These are phyloP conservation scores for Candida palmyrensis DNA, from an alignment of 805 yeast species.

Conservation along the genomic window DNA sequence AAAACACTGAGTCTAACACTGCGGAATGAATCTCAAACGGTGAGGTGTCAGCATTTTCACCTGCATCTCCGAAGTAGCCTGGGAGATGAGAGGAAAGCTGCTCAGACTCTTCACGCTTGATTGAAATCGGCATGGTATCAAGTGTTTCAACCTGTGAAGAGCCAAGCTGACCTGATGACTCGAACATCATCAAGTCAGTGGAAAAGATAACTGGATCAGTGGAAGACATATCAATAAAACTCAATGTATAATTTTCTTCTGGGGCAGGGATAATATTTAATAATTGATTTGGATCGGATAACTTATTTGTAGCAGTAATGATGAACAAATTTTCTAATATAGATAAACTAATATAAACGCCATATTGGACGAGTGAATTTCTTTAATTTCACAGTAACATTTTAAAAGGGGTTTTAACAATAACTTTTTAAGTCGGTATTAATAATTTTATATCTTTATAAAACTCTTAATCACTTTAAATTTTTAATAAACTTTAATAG, in stretches of 20 bases:
- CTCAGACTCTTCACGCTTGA: constrained; percentile 16
- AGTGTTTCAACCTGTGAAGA: no score
- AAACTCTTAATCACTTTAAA: constrained; percentile 16
- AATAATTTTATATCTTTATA: constrained; percentile 11
- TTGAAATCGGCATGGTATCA: constrained; percentile 5
- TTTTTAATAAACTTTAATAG: constrained; percentile 9
- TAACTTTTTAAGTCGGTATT: constrained; percentile 17
- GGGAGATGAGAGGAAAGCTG: constrained; percentile 25
- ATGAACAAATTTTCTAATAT: constrained; percentile 3
- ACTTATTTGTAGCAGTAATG: constrained; percentile 6
- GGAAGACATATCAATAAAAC: constrained; percentile 20
- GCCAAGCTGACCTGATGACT: constrained; percentile 18
- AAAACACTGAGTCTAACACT: constrained; percentile 49
- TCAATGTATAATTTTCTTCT: no score
- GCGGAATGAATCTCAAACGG: constrained; percentile 51
- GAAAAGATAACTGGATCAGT: constrained; percentile 17
- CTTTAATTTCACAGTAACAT: constrained; percentile 29
- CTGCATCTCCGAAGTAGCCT: constrained; percentile 6
- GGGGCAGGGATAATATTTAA: constrained; percentile 8
- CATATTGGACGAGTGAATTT: constrained; percentile 24
- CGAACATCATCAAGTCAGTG: constrained; percentile 20
- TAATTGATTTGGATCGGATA: constrained; percentile 2
- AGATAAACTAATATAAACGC: constrained; percentile 20
- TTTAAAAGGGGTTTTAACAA: constrained; percentile 19
- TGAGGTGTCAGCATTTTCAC: constrained; percentile 17